phyloP scores from a whole-genome alignment of 2,329 filamentous ascomycete genomes.

The Botrytis aclada region DNA sequence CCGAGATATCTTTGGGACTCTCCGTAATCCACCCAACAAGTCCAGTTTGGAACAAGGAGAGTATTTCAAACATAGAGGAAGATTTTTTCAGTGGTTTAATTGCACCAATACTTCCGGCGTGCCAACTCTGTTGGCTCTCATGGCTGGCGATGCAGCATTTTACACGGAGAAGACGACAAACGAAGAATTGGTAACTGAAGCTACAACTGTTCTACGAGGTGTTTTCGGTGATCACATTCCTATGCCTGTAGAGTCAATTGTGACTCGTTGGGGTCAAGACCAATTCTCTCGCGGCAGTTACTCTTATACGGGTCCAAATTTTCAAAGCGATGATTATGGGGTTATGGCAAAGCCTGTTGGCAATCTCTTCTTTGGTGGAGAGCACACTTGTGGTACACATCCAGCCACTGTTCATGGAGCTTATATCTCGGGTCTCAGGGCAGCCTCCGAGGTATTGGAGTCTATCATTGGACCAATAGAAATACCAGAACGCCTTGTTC shows the following conservation, averaged over 20 bases:
- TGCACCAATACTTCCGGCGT: constrained; percentile 85
- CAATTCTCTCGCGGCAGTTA: constrained; percentile 92
- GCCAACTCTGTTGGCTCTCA: constrained; percentile 83
- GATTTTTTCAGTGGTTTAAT: constrained; percentile 98
- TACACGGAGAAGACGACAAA: constrained; percentile 78
- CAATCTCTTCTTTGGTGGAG: constrained; percentile 91
- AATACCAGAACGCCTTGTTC: constrained; percentile 71
- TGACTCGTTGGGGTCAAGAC: constrained; percentile 91
- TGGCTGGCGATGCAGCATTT: constrained; percentile 92
- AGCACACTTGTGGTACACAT: constrained; percentile 93
- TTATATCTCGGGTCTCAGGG: constrained; percentile 88
- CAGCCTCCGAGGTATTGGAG: constrained; percentile 81
- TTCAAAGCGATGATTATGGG: constrained; percentile 86
- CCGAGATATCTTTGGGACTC: constrained; percentile 89
- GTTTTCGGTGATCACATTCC: constrained; percentile 73
- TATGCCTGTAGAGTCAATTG: constrained; percentile 76
- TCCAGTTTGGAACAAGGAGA: constrained; percentile 75
- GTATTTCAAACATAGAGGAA: constrained; percentile 75
- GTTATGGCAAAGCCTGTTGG: constrained; percentile 80
- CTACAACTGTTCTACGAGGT: constrained; percentile 71
- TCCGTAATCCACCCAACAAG: constrained; percentile 68
- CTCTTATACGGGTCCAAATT: constrained; percentile 83
- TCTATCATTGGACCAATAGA: constrained; percentile 77
- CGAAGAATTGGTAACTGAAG: constrained; percentile 73
- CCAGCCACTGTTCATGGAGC: constrained; percentile 96